Evolutionary conservation across 371 early-diverging fungal genomes (phyloP), one percentile per base, ranked within the genome.

Genomic region (Lichtheimia corymbifera): DNA sequence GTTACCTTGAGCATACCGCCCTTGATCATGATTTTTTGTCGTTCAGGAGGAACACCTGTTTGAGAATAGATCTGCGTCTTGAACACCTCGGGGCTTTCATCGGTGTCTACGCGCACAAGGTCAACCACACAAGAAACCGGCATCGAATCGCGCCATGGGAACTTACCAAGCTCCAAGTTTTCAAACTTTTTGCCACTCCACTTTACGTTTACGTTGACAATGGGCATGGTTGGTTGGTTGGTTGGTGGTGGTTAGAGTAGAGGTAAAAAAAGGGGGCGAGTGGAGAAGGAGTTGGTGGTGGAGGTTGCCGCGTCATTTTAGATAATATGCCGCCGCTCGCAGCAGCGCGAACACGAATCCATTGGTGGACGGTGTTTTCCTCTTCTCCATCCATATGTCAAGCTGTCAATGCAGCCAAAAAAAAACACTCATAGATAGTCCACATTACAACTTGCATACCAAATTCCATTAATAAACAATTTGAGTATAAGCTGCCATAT

Each of bases 11-110:
- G 83, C 70, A 89, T 83, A n/a, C 91, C 95, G 53, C 99, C 99
- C 71, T 96, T 97, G 63, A 88, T 82, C 74, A 98, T 86, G 57
- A 97, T 88, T 80, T 95, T 96, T 74, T 97, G 97, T 43, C 96
- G 82, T 28, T 92, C 93, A 18, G 98, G 97, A 55, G 89, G 88
- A 11, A 98, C 98, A 28, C 92, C 94, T 2, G 98, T 95, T 65
- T 96, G 78, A 4, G 94, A 89, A 68, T 79, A 96, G n/a, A 98
- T 83, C 79, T 94, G 94, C 42, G 84, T 85, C 75, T 96, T 96
- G 84, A 98, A 92, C 9, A 88, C 81, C 59, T 90, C 78, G 40
- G 88, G 91, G 7, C 93, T 82, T 66, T 93, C 91, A 44, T 87
- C 77, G 6, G 85, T 74, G 63, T 93, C 94, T 64, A 59, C 18